Percentiles rank a stretch among this genome's conserved stretches.
phyloP scores from a whole-genome alignment of 192 early-diverging fungal species.

The Dispira parvispora region DNA sequence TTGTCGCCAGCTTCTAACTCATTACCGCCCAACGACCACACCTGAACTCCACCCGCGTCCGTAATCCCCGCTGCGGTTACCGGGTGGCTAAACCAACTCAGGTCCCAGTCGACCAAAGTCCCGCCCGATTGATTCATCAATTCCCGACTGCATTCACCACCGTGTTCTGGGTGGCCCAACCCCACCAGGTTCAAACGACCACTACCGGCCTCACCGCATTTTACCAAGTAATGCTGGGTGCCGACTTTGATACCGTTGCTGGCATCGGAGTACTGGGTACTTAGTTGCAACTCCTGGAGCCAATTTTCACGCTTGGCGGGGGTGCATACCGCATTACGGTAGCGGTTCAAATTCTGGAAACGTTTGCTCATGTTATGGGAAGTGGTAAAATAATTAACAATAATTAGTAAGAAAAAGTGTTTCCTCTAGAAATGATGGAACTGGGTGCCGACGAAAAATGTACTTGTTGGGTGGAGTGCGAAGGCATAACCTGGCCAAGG shows the following conservation, averaged over 20 bases:
- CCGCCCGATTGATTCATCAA: background rate
- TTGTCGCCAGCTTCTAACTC: background rate
- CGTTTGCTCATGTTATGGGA: background rate
- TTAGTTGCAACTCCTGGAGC: slow-evolving; percentile 9
- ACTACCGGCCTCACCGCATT: background rate
- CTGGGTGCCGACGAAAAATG: too few species aligned
- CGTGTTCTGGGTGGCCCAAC: background rate
- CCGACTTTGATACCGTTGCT: slow-evolving; percentile 5
- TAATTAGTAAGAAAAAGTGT: too few species aligned
- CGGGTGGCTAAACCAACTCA: background rate
- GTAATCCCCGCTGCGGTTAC: background rate
- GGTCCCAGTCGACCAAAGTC: slow-evolving; percentile 2
- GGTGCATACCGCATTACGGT: slow-evolving; percentile 6
- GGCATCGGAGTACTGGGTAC: background rate
- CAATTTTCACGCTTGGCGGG: slow-evolving; percentile 11
- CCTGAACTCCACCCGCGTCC: background rate
- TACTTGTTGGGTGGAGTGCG: too few species aligned
- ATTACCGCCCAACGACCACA: background rate
- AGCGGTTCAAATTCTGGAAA: background rate
- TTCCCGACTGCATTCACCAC: background rate
- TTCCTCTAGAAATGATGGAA: too few species aligned
- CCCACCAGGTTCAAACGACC: background rate
- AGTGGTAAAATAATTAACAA: too few species aligned
- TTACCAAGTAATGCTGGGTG: background rate
- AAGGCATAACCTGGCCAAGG: too few species aligned